Base-by-base conservation (phyloP, 306 rosid genomes). In the Lagenaria siceraria region DNA sequence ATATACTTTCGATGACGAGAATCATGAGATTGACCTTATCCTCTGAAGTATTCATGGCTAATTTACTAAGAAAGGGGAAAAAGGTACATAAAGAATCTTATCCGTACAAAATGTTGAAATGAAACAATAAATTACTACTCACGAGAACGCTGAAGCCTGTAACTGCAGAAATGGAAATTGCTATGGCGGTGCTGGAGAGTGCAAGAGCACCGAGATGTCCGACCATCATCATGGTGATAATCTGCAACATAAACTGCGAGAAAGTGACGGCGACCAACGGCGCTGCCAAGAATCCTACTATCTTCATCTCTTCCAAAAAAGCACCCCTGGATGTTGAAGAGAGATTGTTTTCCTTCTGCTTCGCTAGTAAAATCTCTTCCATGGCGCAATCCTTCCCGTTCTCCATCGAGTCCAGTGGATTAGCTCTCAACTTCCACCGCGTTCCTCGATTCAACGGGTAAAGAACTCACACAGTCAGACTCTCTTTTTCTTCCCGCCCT, bases 111-210 rank as follows among this genome's bases (percentile, higher is more conserved):
- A 33, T 33, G 36, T 33, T 33, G 10, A 40, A 40, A 40, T 40
- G 17, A 80, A 33, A 33, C 36, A 33, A 4, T 33, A 5, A 33
- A 42, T 42, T 2, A 42, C 48, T 42, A 49, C 88, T 78, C 76
- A 88, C 92, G 19, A 88, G 78, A 43, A 88, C 15, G 51, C 96
- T 86, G 77, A 86, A 88, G 53, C 92, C 96, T 8, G 90, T 80
- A 84, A 81, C 90, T 0, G 54, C 49, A 4, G 88, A 90, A 78
- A 36, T 42, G 48, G 95, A 90, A 40, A 79, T 35, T 64, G 90
- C 89, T 5, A 90, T 71, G 79, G 90, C 80, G 40, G 89, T 68
- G 80, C 89, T 65, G 2, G 95, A 77, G 77, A 88, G 95, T 75
- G 84, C 66, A 81, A 75, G 13, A 90, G 90, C 82, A 29, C 83